Percentiles rank a stretch among this genome's conserved stretches.
These are phyloP conservation scores for Podila clonocystis DNA, from an alignment of 192 early-diverging fungal species.

Conservation along the genomic window DNA sequence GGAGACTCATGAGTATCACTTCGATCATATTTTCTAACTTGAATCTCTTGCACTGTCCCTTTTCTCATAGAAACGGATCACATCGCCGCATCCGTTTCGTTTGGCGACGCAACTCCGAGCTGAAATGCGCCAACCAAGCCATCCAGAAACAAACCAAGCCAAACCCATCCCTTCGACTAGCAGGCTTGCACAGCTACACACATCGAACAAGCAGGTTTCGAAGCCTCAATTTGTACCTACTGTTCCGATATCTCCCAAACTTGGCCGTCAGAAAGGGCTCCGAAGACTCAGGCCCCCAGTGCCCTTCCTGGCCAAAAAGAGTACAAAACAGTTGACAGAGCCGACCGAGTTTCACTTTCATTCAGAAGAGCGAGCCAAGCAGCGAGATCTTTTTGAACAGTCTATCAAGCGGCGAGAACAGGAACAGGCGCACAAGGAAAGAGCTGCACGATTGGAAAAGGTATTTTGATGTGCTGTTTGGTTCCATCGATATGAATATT, in stretches of 20 bases:
- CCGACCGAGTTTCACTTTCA: conserved; percentile 50
- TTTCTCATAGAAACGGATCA: conserved; percentile 21
- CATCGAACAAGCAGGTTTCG: background rate
- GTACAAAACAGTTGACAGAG: conserved; percentile 39
- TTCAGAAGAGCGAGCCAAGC: conserved; percentile 61
- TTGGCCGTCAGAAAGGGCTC: conserved; percentile 20
- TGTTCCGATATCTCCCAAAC: conserved; percentile 31
- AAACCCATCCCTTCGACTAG: conserved; percentile 8
- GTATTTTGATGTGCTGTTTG: background rate
- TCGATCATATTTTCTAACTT: background rate
- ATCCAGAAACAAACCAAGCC: background rate
- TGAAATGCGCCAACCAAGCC: conserved; percentile 3
- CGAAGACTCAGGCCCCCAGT: conserved; percentile 7
- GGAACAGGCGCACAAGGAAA: conserved; percentile 53
- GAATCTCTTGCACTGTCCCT: background rate
- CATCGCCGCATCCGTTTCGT: conserved; percentile 22
- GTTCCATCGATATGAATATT: no score
- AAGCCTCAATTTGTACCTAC: conserved; percentile 14
- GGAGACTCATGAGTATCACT: background rate
- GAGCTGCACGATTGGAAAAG: conserved; percentile 22
- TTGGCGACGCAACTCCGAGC: conserved; percentile 30
- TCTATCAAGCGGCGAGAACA: conserved; percentile 41
- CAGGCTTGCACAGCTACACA: conserved; percentile 4
- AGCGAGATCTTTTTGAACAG: conserved; percentile 59
- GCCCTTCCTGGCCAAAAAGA: conserved; percentile 32